A percentile compares a stretch with the other conserved stretches of the same genome.
phyloP scores from a whole-genome alignment of 140 eudicot genomes.

The Senecio squalidus region DNA sequence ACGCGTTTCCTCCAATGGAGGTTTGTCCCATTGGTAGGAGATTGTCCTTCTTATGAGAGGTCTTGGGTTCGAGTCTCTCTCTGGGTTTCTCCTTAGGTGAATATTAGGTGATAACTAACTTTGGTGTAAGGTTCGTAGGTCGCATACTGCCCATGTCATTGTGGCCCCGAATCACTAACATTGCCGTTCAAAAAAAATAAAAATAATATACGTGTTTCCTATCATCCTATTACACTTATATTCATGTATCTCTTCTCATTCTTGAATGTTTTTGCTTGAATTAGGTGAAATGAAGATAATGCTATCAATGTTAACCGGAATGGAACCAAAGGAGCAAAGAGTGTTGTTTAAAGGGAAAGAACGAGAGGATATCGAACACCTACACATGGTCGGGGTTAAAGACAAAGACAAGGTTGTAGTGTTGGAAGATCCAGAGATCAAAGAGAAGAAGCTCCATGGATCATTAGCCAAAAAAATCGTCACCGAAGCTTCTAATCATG shows the following conservation, averaged over 20 bases:
- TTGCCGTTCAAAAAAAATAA: too few species aligned
- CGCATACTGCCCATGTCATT: too few species aligned
- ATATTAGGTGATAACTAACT: too few species aligned
- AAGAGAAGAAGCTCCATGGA: constrained; percentile 50
- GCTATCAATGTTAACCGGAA: constrained; percentile 48
- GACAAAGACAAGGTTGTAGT: constrained; percentile 69
- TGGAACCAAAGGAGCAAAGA: constrained; percentile 73
- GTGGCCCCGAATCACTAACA: too few species aligned
- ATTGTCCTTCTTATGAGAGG: too few species aligned
- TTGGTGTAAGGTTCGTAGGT: too few species aligned
- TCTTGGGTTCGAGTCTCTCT: too few species aligned
- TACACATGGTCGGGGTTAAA: constrained; percentile 83
- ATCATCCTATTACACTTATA: background rate
- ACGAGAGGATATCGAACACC: constrained; percentile 56
- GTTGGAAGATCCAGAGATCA: constrained; percentile 77
- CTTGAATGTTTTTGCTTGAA: background rate
- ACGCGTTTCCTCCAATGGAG: too few species aligned
- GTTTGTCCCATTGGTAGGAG: too few species aligned
- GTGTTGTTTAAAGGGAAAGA: constrained; percentile 74
- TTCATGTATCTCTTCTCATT: background rate
- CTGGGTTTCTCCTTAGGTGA: too few species aligned
- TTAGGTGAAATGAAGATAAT: constrained; percentile 67
- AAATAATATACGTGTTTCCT: too few species aligned
- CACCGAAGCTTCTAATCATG: constrained; percentile 35
- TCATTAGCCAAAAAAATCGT: constrained; percentile 26